A percentile compares a stretch with the other conserved stretches of the same genome.
Evolutionary conservation across 495 filamentous ascomycete species (phyloP).

Genomic region (Gamarada debralockiae): DNA sequence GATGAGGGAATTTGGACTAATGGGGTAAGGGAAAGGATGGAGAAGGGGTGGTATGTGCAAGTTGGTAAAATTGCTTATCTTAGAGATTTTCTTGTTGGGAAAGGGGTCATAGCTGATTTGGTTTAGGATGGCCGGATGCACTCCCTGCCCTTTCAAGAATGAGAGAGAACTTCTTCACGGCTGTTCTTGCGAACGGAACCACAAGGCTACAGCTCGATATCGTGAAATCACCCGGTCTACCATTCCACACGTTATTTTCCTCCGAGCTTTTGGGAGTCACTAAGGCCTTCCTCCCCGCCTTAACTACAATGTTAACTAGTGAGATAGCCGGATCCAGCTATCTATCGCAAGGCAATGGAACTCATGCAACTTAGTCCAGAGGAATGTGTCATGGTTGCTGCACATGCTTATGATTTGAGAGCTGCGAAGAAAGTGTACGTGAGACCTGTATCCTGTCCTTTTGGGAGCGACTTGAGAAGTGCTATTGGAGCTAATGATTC

Average conservation of each 20-base stretch:
- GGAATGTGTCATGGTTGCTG: neutral
- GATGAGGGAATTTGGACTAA: neutral
- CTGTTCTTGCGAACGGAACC: neutral
- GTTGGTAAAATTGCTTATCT: neutral
- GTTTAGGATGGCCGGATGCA: neutral
- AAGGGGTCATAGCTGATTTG: neutral
- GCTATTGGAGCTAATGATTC: neutral
- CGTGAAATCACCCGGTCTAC: neutral
- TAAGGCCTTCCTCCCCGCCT: neutral
- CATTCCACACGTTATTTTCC: neutral
- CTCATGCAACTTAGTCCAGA: neutral
- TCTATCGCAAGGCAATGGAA: neutral
- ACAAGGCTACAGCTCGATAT: neutral
- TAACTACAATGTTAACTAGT: neutral
- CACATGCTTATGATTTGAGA: neutral
- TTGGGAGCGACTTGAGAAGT: neutral
- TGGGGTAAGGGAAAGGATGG: neutral
- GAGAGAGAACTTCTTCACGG: no score
- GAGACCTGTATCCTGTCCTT: neutral
- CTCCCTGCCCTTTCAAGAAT: neutral
- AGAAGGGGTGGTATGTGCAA: neutral
- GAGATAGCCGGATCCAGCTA: neutral
- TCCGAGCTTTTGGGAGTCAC: neutral
- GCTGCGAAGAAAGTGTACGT: neutral
- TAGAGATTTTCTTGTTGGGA: neutral